Evolutionary conservation across 164 flowering plant species (phyloP), one percentile per base, ranked within the genome.

Genomic region (Liquidambar formosana): DNA sequence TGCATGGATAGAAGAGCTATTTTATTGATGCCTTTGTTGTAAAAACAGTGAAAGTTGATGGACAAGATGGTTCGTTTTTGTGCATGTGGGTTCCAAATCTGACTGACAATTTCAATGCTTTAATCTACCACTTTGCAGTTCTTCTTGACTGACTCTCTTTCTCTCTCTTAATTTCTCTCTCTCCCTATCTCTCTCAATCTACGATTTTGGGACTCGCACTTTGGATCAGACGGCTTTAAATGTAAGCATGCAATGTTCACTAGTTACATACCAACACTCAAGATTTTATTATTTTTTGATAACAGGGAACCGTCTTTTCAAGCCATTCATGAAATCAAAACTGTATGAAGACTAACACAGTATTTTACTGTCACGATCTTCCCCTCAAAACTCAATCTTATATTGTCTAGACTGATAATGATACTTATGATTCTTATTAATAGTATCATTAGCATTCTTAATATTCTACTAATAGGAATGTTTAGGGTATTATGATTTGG

Each of bases 81-180:
- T 64, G 78, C 75, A 71, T 76, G 69, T 63, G 72, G 62, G 56
- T 59, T 68, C 19, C 59, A 15, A 51, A 53, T 51, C 57, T 65
- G 15, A 21, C 18, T 41, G 59, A 11, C 56, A 51, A 16, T 5
- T 49, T 9, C 33, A 4, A 10, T 65, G 56, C 44, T 19, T 33
- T 43, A 19, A 26, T 51, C 18, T 9, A 15, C 26, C 38, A 15
- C 26, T 51, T 19, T 51, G 8, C 25, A 27, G 45, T 47, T n/a
- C 26, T 25, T 10, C 25, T 61, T 45, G 23, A 23, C 19, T 23
- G 10, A 14, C 14, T 41, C 48, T 63, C 47, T 62, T 51, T 62
- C 18, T 63, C 54, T 45, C n/a, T 22, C 52, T 21, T 26, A 2
- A 6, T 11, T 27, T 22, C 48, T 33, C 26, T 25, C 22, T 23